Conservation (phyloP, 805 yeast species). For the Metschnikowia picachoensis region DNA sequence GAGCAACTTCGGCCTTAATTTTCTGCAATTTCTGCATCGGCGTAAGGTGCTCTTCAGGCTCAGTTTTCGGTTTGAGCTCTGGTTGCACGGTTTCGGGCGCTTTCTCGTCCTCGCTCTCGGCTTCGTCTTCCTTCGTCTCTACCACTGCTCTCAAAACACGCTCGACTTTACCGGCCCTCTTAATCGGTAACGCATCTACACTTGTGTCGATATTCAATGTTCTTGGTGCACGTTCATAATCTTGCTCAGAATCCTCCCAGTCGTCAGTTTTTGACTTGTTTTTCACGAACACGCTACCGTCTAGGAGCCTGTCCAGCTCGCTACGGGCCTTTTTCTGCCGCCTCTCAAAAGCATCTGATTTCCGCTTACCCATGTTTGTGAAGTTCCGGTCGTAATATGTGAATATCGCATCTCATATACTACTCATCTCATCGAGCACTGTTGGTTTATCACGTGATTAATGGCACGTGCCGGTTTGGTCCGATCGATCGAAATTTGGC, state of each 20-base stretch:
- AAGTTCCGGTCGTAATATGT: background rate
- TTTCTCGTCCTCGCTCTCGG: slow-evolving; percentile 15
- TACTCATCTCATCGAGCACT: slow-evolving; percentile 2
- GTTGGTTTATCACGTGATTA: background rate
- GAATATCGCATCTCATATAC: background rate
- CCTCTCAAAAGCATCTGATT: slow-evolving; percentile 5
- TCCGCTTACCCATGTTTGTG: slow-evolving; percentile 15
- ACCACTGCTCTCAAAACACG: slow-evolving; percentile 47
- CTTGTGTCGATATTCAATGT: slow-evolving; percentile 39
- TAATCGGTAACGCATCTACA: slow-evolving; percentile 77
- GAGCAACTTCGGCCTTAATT: slow-evolving; percentile 81
- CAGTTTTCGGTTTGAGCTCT: background rate
- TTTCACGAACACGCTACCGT: slow-evolving; percentile 30
- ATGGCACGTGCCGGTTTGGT: background rate
- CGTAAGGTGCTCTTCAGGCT: slow-evolving; percentile 21
- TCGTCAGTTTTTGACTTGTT: slow-evolving; percentile 20
- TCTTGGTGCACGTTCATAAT: slow-evolving; percentile 74
- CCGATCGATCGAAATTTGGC: background rate
- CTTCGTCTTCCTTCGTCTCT: slow-evolving; percentile 14
- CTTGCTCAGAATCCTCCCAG: slow-evolving; percentile 74
- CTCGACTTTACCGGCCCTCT: slow-evolving; percentile 65
- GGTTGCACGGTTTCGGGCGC: background rate
- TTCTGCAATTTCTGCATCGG: slow-evolving; percentile 53
- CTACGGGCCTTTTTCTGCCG: slow-evolving; percentile 27
- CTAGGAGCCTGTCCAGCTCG: slow-evolving; percentile 39